Evolutionary conservation across 2,329 filamentous ascomycete species (phyloP), one percentile per base, ranked within the genome.

Genomic region (Decorospora gaudefroyi): DNA sequence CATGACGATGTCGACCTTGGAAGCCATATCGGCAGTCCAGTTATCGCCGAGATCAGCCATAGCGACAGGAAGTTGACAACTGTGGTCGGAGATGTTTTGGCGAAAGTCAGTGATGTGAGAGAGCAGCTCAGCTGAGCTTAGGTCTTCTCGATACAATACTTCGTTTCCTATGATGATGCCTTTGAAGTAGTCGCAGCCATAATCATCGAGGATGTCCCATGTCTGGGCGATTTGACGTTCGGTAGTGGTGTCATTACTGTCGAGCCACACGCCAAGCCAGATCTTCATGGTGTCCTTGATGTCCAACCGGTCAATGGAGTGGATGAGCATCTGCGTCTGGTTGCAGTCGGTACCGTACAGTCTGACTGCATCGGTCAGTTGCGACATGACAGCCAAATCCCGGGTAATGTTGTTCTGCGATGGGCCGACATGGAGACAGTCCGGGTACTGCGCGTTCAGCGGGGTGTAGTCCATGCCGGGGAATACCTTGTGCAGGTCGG

Each of bases 271-370:
- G 11, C 92, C 92, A 30, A 97, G 76, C 92, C 92, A 97, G 51
- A 97, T 77, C 70, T 95, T 95, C 75, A 95, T 83, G 1, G 46
- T 45, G 43, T 81, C 78, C 41, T 87, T 79, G 58, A 96, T 74
- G 38, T 86, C 78, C 9, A 97, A 78, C 36, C 79, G 79, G 44
- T 88, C 78, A 58, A 97, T 86, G 13, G 91, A 85, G 60, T 93
- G 85, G 6, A 97, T 76, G 1, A 95, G 82, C 87, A 97, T 93
- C 70, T 96, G 82, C 0, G 92, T 97, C 72, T 97, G 92, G 71
- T 96, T 96, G 78, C 92, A 97, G 73, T 97, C 92, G 9, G 90
- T 97, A 35, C 92, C 92, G 68, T 97, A 97, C 1, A 96, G 78
- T 6, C 92, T 86, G 33, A 97, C 81, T 3, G 84, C 85, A 67